Percentiles rank a stretch among this genome's conserved stretches.
Conservation (phyloP, 2,329 filamentous ascomycete genomes). For the Fusarium vanettenii region DNA sequence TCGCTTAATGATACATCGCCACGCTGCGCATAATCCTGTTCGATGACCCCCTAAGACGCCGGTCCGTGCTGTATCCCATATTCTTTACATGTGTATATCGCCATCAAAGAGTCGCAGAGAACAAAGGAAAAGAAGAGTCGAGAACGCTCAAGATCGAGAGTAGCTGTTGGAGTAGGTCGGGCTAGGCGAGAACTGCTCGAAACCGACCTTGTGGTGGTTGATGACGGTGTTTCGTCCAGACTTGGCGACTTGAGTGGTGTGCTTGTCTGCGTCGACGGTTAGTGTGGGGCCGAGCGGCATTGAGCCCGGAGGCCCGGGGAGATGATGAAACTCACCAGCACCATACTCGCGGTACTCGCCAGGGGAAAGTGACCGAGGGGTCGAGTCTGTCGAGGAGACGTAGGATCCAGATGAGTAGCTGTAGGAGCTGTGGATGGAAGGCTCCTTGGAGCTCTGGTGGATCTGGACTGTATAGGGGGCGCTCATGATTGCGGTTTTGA, state of each 20-base stretch:
- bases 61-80: conserved; percentile 30
- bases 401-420: conserved; percentile 45
- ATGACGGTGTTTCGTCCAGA: conserved; percentile 45
- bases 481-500: conserved; percentile 39
- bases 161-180: conserved; percentile 44
- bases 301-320: conserved; percentile 9
- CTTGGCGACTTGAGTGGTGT: conserved; percentile 38
- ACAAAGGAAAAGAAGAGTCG: conserved; percentile 6
- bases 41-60: conserved; percentile 33
- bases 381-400: conserved; percentile 39
- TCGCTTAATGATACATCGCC: conserved; percentile 36
- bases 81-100: conserved; percentile 28
- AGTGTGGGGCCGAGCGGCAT: conserved; percentile 25
- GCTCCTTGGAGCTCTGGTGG: conserved; percentile 47
- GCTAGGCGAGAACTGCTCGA: conserved; percentile 47
- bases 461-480: conserved; percentile 45
- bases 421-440: conserved; percentile 44
- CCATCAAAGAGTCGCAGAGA: conserved; percentile 11
- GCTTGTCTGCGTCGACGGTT: conserved; percentile 39
- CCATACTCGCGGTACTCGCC: conserved; percentile 47
- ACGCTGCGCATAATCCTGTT: conserved; percentile 19
- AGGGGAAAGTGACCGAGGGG: conserved; percentile 44
- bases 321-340: conserved; percentile 43
- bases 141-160: conserved; percentile 5
- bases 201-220: conserved; percentile 47